phyloP scores from a whole-genome alignment of 352 stramenopile genomes.

The Phytophthora cactorum region DNA sequence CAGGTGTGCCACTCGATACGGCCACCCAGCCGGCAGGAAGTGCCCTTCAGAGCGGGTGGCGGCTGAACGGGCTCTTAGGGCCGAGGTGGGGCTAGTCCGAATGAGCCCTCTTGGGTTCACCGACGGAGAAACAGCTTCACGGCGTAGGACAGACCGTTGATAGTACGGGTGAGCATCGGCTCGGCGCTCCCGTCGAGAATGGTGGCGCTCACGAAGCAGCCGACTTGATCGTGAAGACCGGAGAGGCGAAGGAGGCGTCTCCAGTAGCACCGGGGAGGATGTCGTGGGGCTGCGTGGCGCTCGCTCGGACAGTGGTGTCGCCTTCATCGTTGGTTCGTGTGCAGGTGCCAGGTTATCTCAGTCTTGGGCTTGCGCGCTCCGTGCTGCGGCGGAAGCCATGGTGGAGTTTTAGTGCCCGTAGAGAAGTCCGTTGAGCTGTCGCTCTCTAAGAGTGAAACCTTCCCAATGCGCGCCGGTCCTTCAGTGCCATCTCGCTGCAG shows the following conservation, averaged over 20 bases:
- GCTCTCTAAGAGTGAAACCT: not conserved
- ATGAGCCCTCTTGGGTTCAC: constrained; percentile 4
- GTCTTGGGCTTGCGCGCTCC: not conserved
- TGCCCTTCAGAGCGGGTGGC: not conserved
- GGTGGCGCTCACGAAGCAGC: not conserved
- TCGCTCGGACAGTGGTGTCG: not conserved
- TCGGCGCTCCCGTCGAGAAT: not conserved
- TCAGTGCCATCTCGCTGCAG: not conserved
- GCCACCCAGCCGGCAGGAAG: not conserved
- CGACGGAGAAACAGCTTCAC: not conserved
- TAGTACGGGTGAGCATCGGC: not conserved
- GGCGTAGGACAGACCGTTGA: not conserved
- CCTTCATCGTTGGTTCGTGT: not conserved
- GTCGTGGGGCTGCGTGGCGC: constrained; percentile 1
- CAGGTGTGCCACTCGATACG: no score
- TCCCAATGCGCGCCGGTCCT: not conserved
- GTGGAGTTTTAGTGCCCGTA: not conserved
- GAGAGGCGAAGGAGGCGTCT: not conserved
- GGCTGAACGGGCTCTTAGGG: not conserved
- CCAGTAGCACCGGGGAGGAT: not conserved
- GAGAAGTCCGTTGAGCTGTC: not conserved
- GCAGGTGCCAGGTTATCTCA: not conserved
- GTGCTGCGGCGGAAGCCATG: not conserved
- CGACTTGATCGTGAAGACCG: not conserved
- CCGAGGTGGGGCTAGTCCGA: not conserved